Percentiles rank a stretch among this genome's conserved stretches.
phyloP scores from a whole-genome alignment of 108 stramenopile genomes.

The Aureococcus anophagefferens region DNA sequence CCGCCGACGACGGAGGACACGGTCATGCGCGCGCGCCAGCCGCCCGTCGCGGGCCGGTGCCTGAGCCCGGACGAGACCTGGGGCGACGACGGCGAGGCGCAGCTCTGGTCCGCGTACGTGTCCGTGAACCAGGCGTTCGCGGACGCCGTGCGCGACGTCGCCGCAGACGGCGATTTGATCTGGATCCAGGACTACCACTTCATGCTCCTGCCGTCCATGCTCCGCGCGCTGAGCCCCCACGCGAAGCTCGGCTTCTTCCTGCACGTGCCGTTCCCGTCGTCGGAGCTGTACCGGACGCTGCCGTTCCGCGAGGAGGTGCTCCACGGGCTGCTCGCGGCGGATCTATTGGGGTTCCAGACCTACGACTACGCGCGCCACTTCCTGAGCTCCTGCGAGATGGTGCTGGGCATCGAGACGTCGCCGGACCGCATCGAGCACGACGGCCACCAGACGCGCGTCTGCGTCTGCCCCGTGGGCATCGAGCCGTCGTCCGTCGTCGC shows the following conservation, averaged over 20 bases:
- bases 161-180: conserved; percentile 32
- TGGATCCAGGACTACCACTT: conserved; percentile 63
- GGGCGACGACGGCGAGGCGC: not conserved
- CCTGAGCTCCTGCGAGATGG: conserved; percentile 43
- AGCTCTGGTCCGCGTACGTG: conserved; percentile 51
- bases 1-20: not conserved
- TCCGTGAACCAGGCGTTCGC: conserved; percentile 43
- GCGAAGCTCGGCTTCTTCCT: conserved; percentile 53
- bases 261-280: conserved; percentile 59
- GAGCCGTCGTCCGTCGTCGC: conserved; percentile 25
- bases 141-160: conserved; percentile 41
- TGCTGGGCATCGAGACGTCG: conserved; percentile 53
- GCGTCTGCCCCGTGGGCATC: conserved; percentile 35
- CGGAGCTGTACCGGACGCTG: conserved; percentile 53
- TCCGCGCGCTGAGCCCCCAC: conserved; percentile 16
- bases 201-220: conserved; percentile 45
- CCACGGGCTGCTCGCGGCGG: conserved; percentile 55
- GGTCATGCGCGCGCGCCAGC: not conserved
- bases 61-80: not conserved
- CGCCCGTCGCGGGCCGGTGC: not conserved
- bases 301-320: conserved; percentile 50
- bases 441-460: conserved; percentile 24
- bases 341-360: conserved; percentile 58
- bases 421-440: conserved; percentile 25
- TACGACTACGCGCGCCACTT: conserved; percentile 63